Base-by-base conservation (phyloP, 768 basidiomycete genomes). In the Mycena galericulata region DNA sequence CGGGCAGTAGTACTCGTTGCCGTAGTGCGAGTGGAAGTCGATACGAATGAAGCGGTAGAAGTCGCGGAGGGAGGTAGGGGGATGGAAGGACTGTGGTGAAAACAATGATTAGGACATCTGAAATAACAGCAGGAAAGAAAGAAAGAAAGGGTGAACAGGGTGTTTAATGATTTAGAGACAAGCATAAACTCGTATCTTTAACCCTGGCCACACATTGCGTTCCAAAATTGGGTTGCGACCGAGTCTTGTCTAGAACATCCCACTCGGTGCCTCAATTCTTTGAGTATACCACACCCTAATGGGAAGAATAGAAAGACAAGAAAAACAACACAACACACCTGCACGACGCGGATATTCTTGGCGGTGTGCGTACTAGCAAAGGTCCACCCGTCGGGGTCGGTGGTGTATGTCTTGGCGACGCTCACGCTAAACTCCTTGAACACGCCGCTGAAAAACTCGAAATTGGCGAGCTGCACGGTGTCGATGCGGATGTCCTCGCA, bases 401-500 rank as follows among this genome's bases (percentile, higher is more conserved):
- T 86, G 10, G 87, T 86, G 70, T 92, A 92, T 11, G 91, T 94
- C 72, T 97, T 98, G 1, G 95, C 90, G 14, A 88, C 95, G 77
- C 92, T 93, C 51, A 99, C 90, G 6, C 87, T 87, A 69, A 99
- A 92, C 62, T 97, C 95, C 79, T 93, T 93, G 83, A 99, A 97
- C 17, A 98, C 93, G 2, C 97, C 96, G 70, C 93, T 95, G 81
- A 98, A 99, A 82, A 98, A 99, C 82, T 99, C 97, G 76, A 94
- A 98, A 76, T 98, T 97, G 65, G 96, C 97, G 20, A 99, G 82
- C 77, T 98, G 96, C 49, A 99, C 91, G 0, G 96, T 97, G 77
- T 99, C 97, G 74, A 99, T 96, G 49, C 95, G 84, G 69, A 99
- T 96, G 77, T 99, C 98, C 71, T 99, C 97, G 81, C 98, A 99